Conservation (phyloP, 2,329 filamentous ascomycete genomes). For the Sporothrix sp. region DNA sequence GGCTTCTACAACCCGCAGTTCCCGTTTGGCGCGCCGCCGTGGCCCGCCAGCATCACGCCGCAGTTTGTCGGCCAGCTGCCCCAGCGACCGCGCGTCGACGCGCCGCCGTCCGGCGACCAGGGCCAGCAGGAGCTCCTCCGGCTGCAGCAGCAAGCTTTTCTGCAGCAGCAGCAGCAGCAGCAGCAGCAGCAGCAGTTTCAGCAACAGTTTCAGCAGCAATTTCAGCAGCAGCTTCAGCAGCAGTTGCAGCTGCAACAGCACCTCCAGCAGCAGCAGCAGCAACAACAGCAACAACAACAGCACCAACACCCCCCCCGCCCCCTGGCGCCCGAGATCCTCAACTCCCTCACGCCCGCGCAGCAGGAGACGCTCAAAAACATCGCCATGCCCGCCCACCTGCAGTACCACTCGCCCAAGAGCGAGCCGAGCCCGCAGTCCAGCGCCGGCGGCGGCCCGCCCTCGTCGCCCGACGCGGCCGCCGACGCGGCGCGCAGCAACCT, state of each 20-base stretch:
- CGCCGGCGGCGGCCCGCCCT: conserved; percentile 38
- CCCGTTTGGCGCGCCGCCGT: conserved; percentile 21
- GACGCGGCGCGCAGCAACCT: conserved; percentile 36
- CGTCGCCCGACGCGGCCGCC: conserved; percentile 48
- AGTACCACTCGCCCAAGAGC: conserved; percentile 50
- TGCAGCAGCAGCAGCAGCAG: not conserved
- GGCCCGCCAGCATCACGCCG: conserved; percentile 20
- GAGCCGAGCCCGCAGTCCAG: conserved; percentile 49
- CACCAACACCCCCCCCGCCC: not conserved
- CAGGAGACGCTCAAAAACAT: conserved; percentile 53
- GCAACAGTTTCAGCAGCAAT: not conserved
- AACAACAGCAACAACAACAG: conserved; percentile 16
- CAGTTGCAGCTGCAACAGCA: conserved; percentile 16
- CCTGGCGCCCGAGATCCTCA: conserved; percentile 26
- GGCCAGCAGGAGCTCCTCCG: conserved; percentile 8
- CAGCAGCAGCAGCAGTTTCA: not conserved
- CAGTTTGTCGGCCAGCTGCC: conserved; percentile 26
- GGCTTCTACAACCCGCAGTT: conserved; percentile 20
- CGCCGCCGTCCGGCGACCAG: conserved; percentile 24
- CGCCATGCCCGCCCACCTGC: conserved; percentile 54
- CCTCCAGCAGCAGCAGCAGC: conserved; percentile 2
- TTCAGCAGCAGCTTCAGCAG: conserved; percentile 27
- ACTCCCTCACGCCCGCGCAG: conserved; percentile 45
- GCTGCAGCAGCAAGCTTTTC: conserved; percentile 8
- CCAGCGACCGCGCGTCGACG: conserved; percentile 26